A percentile compares a stretch with the other conserved stretches of the same genome.
Evolutionary conservation across 805 yeast species (phyloP).

Genomic region (Allodekkera sacchari): DNA sequence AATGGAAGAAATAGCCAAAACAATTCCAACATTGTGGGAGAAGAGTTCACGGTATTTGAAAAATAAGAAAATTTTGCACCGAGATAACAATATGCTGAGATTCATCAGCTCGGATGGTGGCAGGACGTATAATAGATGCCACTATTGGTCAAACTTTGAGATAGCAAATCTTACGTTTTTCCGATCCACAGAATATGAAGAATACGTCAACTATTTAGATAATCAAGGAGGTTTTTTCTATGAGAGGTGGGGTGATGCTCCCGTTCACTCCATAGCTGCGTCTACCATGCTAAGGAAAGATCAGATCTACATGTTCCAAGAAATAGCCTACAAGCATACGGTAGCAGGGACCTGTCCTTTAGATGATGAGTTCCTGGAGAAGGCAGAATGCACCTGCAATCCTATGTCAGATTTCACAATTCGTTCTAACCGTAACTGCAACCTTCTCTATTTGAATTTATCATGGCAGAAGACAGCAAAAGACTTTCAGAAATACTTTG

Average conservation of each 20-base stretch:
- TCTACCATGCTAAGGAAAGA: conserved; percentile 43
- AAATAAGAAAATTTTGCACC: conserved; percentile 12
- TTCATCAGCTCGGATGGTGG: conserved; percentile 64
- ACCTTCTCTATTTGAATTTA: conserved; percentile 17
- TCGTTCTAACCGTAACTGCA: conserved; percentile 24
- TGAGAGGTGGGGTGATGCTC: conserved; percentile 87
- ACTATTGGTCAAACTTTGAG: conserved; percentile 78
- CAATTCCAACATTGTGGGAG: conserved; percentile 46
- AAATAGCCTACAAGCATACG: conserved; percentile 73
- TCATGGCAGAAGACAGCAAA: conserved; percentile 12
- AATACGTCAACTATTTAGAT: conserved; percentile 58
- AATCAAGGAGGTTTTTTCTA: conserved; percentile 70
- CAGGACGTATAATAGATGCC: conserved; percentile 60
- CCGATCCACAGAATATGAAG: conserved; percentile 47
- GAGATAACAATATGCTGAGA: conserved; percentile 36
- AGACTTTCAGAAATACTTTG: conserved; percentile 17
- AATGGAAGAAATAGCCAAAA: conserved; percentile 40
- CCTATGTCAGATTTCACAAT: conserved; percentile 65
- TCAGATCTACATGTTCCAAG: conserved; percentile 68
- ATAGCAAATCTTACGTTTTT: conserved; percentile 62
- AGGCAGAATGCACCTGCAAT: conserved; percentile 64
- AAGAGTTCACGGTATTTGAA: conserved; percentile 35
- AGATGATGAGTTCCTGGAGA: conserved; percentile 43
- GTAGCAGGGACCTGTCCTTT: conserved; percentile 79
- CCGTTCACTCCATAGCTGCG: conserved; percentile 39